Conservation (phyloP, 2,329 filamentous ascomycete genomes). For the Chrysosporium queenslandicum region DNA sequence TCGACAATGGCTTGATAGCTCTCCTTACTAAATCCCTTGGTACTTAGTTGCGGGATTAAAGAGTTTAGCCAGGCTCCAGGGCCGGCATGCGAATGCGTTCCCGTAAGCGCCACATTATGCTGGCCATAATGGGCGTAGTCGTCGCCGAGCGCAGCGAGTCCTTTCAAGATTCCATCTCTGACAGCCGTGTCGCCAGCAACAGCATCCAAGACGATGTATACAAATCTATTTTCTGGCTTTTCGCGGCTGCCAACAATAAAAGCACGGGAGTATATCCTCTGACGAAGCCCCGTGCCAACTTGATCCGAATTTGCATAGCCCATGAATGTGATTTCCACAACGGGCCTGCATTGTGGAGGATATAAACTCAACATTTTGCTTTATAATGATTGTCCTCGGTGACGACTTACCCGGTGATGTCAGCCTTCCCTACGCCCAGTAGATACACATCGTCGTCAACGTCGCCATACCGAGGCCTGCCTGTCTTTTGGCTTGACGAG, state of each 20-base stretch:
- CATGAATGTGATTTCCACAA: slow-evolving; percentile 84
- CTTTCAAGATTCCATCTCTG: slow-evolving; percentile 74
- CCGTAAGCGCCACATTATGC: slow-evolving; percentile 78
- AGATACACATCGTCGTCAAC: slow-evolving; percentile 44
- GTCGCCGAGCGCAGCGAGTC: slow-evolving; percentile 56
- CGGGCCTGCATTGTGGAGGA: slow-evolving; percentile 47
- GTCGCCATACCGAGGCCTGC: slow-evolving; percentile 18
- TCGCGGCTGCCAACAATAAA: slow-evolving; percentile 70
- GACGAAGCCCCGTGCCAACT: slow-evolving; percentile 70
- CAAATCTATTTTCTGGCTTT: slow-evolving; percentile 59
- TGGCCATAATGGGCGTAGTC: slow-evolving; percentile 66
- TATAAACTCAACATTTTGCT: background rate
- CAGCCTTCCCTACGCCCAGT: slow-evolving; percentile 59
- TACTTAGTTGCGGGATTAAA: slow-evolving; percentile 81
- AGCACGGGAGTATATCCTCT: slow-evolving; percentile 77
- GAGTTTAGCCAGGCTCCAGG: slow-evolving; percentile 94
- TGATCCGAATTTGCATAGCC: slow-evolving; percentile 84
- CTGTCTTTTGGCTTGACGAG: slow-evolving; percentile 7
- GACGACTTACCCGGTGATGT: slow-evolving; percentile 54
- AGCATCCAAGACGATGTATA: slow-evolving; percentile 80
- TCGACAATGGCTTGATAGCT: slow-evolving; percentile 85
- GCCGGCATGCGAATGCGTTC: slow-evolving; percentile 86
- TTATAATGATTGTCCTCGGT: background rate
- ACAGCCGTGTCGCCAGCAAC: slow-evolving; percentile 83
- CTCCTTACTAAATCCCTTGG: slow-evolving; percentile 72